Percentiles rank a stretch among this genome's conserved stretches.
Evolutionary conservation across 257 asterid species (phyloP).

Genomic region (Solanum ossicruentum): DNA sequence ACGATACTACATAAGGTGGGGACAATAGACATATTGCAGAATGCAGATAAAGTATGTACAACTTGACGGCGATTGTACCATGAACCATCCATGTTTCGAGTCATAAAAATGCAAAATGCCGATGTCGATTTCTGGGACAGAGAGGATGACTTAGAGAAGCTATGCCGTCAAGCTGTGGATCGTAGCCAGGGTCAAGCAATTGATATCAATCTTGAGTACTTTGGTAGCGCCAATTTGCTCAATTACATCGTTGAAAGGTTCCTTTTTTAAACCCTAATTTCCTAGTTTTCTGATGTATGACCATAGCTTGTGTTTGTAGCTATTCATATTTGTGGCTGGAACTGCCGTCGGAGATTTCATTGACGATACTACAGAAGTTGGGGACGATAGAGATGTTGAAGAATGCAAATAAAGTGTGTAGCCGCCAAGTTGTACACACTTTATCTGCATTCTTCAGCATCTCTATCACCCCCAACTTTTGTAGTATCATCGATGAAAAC

Average conservation of each 20-base stretch:
- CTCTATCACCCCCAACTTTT: too few species aligned
- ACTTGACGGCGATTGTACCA: neutral
- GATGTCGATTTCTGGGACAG: neutral
- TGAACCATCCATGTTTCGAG: slow-evolving; percentile 7
- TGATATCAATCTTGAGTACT: slow-evolving; percentile 1
- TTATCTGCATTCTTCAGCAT: too few species aligned
- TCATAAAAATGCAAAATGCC: neutral
- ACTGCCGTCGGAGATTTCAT: neutral
- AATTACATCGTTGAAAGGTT: slow-evolving; percentile 11
- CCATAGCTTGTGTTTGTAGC: neutral
- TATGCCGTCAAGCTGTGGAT: slow-evolving; percentile 7
- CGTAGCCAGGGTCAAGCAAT: slow-evolving; percentile 14
- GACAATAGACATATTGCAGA: neutral
- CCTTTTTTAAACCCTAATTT: neutral
- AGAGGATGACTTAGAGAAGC: neutral
- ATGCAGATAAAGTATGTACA: neutral
- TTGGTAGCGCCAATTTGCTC: slow-evolving; percentile 7
- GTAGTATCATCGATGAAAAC: too few species aligned
- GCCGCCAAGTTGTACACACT: too few species aligned
- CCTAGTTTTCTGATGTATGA: neutral
- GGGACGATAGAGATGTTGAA: neutral
- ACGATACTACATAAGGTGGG: neutral
- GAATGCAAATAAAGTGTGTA: neutral
- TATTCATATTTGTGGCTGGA: neutral
- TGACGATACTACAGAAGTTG: neutral